Percentiles rank a stretch among this genome's conserved stretches.
phyloP scores from a whole-genome alignment of 169 alveolate genomes.

The Plasmodium falciparum region DNA sequence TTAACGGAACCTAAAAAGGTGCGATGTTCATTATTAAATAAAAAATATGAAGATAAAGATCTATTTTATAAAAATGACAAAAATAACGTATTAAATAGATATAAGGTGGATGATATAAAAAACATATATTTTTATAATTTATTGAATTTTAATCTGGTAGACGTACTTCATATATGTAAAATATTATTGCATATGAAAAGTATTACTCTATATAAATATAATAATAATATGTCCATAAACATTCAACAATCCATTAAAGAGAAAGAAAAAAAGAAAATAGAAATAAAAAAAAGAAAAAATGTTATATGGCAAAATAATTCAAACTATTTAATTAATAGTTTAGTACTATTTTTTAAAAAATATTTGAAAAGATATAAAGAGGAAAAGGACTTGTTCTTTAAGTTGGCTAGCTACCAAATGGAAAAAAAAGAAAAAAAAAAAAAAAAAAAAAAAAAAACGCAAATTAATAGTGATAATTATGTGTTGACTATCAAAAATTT shows the following conservation, averaged over 20 bases:
- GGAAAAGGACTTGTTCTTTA: neutral
- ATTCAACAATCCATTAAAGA: neutral
- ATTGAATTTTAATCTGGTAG: conserved; percentile 28
- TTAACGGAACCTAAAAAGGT: neutral
- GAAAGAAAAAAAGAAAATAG: neutral
- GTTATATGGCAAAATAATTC: neutral
- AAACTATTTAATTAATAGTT: conserved; percentile 18
- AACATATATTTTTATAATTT: conserved; percentile 38
- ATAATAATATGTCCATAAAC: conserved; percentile 32
- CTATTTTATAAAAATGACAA: neutral
- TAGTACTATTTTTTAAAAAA: conserved; percentile 21
- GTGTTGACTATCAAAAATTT: neutral
- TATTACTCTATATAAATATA: conserved; percentile 23
- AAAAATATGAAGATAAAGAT: neutral
- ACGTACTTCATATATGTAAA: conserved; percentile 45
- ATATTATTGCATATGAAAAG: conserved; percentile 26
- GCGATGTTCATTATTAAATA: neutral
- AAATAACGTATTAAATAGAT: conserved; percentile 16
- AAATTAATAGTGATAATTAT: neutral
- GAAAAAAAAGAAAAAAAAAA: conserved; percentile 6
- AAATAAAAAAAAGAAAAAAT: neutral
- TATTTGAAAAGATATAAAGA: conserved; percentile 31
- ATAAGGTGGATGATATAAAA: conserved; percentile 44
- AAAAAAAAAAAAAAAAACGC: neutral
- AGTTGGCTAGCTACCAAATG: neutral